Percentiles rank a stretch among this genome's conserved stretches.
Evolutionary conservation across 2,329 filamentous ascomycete species (phyloP).

Genomic region (Colletotrichum sp.): DNA sequence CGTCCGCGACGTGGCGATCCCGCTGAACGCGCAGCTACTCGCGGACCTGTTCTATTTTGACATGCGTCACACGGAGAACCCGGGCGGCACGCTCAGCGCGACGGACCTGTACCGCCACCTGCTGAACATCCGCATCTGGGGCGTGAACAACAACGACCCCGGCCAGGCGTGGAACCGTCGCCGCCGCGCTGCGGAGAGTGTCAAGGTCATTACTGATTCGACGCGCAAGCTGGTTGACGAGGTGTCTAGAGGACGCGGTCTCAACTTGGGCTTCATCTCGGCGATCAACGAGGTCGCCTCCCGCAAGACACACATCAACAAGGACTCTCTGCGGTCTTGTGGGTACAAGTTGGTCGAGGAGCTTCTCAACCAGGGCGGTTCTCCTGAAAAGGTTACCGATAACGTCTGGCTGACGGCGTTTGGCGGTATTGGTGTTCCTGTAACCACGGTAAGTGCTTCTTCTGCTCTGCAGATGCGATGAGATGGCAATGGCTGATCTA

Average conservation of each 20-base stretch:
- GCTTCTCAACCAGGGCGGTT: conserved; percentile 35
- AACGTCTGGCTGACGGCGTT: conserved; percentile 43
- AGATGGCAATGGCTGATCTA: not conserved
- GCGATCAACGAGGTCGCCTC: conserved; percentile 30
- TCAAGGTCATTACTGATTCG: conserved; percentile 37
- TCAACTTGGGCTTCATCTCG: conserved; percentile 32
- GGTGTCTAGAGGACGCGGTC: conserved; percentile 31
- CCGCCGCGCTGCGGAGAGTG: conserved; percentile 43
- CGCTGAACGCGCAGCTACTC: conserved; percentile 59
- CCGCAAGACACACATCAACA: conserved; percentile 32
- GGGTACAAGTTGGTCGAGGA: conserved; percentile 42
- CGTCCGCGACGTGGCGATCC: conserved; percentile 60
- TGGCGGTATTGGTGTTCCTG: conserved; percentile 40
- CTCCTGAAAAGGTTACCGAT: conserved; percentile 36
- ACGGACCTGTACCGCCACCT: conserved; percentile 47
- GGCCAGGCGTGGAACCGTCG: conserved; percentile 50
- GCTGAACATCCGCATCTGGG: conserved; percentile 48
- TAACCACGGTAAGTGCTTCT: conserved; percentile 37
- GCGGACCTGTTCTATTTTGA: conserved; percentile 64
- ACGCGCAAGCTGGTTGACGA: conserved; percentile 44
- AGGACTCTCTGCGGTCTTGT: conserved; percentile 38
- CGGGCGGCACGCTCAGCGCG: conserved; percentile 47
- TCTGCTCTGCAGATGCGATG: not conserved
- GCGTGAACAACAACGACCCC: conserved; percentile 51
- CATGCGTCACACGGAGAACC: conserved; percentile 57